Conservation (phyloP, 2,329 filamentous ascomycete genomes). For the Colletotrichum ledebouriae region DNA sequence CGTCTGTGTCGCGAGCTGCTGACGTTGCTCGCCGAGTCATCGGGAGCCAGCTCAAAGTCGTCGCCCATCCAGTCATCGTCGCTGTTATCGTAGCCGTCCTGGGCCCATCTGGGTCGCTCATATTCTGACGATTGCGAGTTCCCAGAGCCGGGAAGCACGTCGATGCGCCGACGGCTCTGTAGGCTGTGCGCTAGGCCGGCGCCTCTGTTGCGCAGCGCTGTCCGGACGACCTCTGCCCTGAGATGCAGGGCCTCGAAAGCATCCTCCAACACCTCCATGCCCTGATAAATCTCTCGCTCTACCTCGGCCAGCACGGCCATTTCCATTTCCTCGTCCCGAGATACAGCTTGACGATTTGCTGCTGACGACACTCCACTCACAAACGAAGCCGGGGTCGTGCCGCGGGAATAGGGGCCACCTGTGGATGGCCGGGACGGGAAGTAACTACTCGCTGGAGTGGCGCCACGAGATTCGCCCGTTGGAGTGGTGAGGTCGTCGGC, state of each 20-base stretch:
- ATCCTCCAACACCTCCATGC: conserved; percentile 95
- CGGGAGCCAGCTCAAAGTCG: conserved; percentile 75
- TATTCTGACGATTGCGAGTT: conserved; percentile 60
- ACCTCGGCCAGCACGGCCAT: conserved; percentile 91
- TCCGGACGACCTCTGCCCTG: conserved; percentile 84
- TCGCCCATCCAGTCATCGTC: conserved; percentile 71
- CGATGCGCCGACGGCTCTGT: conserved; percentile 70
- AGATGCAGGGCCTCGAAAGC: conserved; percentile 93
- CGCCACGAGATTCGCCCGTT: conserved; percentile 62
- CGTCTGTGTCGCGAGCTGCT: conserved; percentile 76
- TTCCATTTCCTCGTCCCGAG: conserved; percentile 93
- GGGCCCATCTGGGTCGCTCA: conserved; percentile 62
- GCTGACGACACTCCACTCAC: conserved; percentile 69
- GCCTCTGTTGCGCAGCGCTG: conserved; percentile 82
- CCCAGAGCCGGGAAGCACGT: conserved; percentile 65
- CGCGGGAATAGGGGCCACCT: conserved; percentile 66
- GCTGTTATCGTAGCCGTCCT: conserved; percentile 63
- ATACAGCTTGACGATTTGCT: conserved; percentile 73
- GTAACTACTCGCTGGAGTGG: conserved; percentile 66
- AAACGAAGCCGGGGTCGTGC: conserved; percentile 69
- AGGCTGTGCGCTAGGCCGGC: conserved; percentile 79
- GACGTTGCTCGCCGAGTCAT: conserved; percentile 86
- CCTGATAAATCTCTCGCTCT: conserved; percentile 90
- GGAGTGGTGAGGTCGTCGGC: conserved; percentile 58
- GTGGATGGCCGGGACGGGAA: conserved; percentile 51